phyloP scores from a whole-genome alignment of 495 filamentous ascomycete genomes.

The Neurospora sp. region DNA sequence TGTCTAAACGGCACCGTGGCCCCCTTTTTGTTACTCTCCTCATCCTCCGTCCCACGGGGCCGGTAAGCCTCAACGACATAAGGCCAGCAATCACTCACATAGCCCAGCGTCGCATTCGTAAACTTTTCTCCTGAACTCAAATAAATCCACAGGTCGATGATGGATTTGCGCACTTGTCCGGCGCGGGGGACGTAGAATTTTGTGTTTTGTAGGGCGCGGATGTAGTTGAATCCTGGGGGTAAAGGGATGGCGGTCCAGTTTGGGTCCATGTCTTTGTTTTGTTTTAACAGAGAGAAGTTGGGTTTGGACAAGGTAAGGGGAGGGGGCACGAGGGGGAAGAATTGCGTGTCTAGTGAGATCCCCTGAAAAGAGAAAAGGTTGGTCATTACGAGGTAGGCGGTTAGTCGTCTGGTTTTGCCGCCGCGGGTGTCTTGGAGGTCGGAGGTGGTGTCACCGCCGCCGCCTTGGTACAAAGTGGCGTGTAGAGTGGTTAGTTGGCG shows the following conservation, averaged over 20 bases:
- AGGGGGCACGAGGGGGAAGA: slow-evolving; percentile 26
- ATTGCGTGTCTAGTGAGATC: slow-evolving; percentile 43
- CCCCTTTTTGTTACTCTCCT: background rate
- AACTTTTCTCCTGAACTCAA: slow-evolving; percentile 39
- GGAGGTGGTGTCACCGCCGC: slow-evolving; percentile 1
- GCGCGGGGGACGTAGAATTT: slow-evolving; percentile 45
- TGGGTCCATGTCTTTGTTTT: slow-evolving; percentile 21
- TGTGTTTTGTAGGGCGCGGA: slow-evolving; percentile 38
- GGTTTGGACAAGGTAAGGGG: too few relatives aligned
- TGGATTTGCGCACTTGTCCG: slow-evolving; percentile 28
- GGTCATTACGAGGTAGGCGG: slow-evolving; percentile 59
- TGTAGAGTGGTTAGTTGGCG: slow-evolving; percentile 60
- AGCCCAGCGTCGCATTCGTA: slow-evolving; percentile 47
- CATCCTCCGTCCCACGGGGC: slow-evolving; percentile 3
- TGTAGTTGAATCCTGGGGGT: slow-evolving; percentile 26
- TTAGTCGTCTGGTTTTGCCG: slow-evolving; percentile 11
- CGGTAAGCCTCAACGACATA: slow-evolving; percentile 18
- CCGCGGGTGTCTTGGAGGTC: slow-evolving; percentile 2
- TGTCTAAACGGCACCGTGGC: slow-evolving; percentile 3
- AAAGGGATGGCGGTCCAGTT: slow-evolving; percentile 37
- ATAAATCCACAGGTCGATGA: slow-evolving; percentile 59
- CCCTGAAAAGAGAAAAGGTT: slow-evolving; percentile 44
- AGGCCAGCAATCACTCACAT: slow-evolving; percentile 43
- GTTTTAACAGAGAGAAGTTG: background rate
- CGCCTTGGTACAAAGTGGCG: slow-evolving; percentile 45